phyloP scores from a whole-genome alignment of 148 eudicot species.

The Cornus suecica region DNA sequence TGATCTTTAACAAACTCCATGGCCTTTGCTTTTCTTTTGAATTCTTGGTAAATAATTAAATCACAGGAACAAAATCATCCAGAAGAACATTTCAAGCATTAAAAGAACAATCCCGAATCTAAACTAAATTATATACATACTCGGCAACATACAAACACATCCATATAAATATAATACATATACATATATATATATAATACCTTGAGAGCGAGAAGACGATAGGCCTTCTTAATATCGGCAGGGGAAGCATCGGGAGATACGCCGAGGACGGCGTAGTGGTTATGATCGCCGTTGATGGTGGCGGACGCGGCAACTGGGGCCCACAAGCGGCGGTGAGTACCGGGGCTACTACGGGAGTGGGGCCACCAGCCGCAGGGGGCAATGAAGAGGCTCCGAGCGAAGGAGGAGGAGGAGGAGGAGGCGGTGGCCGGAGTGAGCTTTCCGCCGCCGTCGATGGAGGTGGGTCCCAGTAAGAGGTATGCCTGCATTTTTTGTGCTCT shows the following conservation, averaged over 20 bases:
- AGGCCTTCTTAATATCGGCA: conserved; percentile 70
- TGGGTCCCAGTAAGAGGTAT: conserved; percentile 29
- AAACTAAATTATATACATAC: background rate
- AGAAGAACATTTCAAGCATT: background rate
- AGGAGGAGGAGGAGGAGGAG: background rate
- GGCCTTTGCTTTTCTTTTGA: no score
- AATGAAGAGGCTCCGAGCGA: conserved; percentile 6
- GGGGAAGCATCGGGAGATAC: conserved; percentile 56
- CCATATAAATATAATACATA: background rate
- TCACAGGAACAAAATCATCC: background rate
- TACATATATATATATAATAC: conserved; percentile 40
- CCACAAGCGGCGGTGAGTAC: conserved; percentile 15
- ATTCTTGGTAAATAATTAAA: no score
- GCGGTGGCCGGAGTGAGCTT: conserved; percentile 8
- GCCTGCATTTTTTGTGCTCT: conserved; percentile 29
- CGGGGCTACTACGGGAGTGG: conserved; percentile 8
- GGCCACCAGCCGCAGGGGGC: conserved; percentile 9
- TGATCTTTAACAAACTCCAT: no score
- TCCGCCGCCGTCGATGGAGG: conserved; percentile 25
- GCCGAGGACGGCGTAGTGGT: conserved; percentile 69
- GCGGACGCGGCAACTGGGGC: conserved; percentile 30
- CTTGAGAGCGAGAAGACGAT: conserved; percentile 84
- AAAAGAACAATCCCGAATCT: background rate
- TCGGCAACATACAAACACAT: background rate
- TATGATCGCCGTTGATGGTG: conserved; percentile 31